phyloP scores from a whole-genome alignment of 2,329 filamentous ascomycete species.

The Trichoderma sp. region DNA sequence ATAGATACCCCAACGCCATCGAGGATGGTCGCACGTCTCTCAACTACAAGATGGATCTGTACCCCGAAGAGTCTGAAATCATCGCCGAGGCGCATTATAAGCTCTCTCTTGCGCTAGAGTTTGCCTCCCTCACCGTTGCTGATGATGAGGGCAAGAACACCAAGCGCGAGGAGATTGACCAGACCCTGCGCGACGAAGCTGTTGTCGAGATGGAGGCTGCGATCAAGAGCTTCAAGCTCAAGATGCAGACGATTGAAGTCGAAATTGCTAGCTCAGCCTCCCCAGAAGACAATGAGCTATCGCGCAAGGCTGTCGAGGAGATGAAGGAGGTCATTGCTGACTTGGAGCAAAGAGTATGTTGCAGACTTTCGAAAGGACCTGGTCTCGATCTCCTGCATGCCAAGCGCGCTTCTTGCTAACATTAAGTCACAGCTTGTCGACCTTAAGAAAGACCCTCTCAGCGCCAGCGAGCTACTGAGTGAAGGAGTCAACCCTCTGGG shows the following conservation, averaged over 20 bases:
- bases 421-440: conserved; percentile 60
- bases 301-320: conserved; percentile 65
- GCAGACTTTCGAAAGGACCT: background rate
- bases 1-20: conserved; percentile 79
- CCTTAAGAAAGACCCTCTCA: conserved; percentile 60
- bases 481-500: conserved; percentile 48
- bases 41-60: conserved; percentile 75
- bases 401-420: conserved; percentile 15
- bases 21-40: conserved; percentile 78
- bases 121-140: conserved; percentile 73
- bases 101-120: conserved; percentile 91
- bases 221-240: conserved; percentile 70
- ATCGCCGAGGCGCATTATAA: conserved; percentile 96
- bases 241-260: conserved; percentile 69
- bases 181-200: conserved; percentile 70
- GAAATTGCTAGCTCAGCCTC: conserved; percentile 63
- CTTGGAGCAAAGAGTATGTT: conserved; percentile 71
- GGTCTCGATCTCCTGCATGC: background rate
- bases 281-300: conserved; percentile 67
- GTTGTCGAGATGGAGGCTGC: conserved; percentile 71
- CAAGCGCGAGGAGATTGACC: conserved; percentile 61
- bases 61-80: conserved; percentile 77
- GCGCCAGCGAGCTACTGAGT: conserved; percentile 42
- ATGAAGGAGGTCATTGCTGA: conserved; percentile 78
- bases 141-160: conserved; percentile 50